Base-by-base conservation (phyloP, 108 stramenopile genomes). In the Licmophora abbreviata region DNA sequence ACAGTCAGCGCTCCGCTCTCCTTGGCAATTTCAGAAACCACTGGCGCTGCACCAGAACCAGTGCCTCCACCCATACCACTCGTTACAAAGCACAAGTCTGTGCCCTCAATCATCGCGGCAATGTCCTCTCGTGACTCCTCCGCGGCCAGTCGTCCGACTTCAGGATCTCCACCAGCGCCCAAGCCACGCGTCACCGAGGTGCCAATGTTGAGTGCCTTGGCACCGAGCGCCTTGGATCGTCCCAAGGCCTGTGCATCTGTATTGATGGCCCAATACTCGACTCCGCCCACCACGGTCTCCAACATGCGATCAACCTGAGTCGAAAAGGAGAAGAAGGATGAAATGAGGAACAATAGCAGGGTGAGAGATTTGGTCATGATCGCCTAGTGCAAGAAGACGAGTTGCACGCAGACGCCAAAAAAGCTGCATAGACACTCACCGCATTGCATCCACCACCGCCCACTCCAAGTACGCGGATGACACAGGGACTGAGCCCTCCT, bases 61-160 rank as follows among this genome's bases (percentile, higher is more conserved):
- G 92, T 94, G 26, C 92, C 92, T 14, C 92, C 88, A 7, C 92
- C 92, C 92, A 93, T 90, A 32, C 92, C 88, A 27, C 64, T 66
- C 0, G 92, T 88, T 35, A 94, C 73, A 49, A 94, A 94, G 50
- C 86, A 87, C 66, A 94, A 62, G 55, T 94, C 88, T 10, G 86
- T 71, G 4, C 90, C 93, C 6, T 61, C 38, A 8, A 90, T 80
- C 66, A 88, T 79, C 53, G 79, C 69, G 6, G 36, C 27, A 48
- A 85, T 85, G 33, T 85, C 83, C 11, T 71, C 68, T 3, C 86
- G 59, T 4, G 69, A 73, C 65, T 94, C 93, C 51, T 85, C 83
- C 26, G 93, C 93, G 14, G 88, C 86, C 54, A 73, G 26, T 1
- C 81, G 69, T 21, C 92, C 92, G 15, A 88, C 73, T 45, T 83